Evolutionary conservation across 2,329 filamentous ascomycete species (phyloP).

Genomic region (Penicillium sp.): DNA sequence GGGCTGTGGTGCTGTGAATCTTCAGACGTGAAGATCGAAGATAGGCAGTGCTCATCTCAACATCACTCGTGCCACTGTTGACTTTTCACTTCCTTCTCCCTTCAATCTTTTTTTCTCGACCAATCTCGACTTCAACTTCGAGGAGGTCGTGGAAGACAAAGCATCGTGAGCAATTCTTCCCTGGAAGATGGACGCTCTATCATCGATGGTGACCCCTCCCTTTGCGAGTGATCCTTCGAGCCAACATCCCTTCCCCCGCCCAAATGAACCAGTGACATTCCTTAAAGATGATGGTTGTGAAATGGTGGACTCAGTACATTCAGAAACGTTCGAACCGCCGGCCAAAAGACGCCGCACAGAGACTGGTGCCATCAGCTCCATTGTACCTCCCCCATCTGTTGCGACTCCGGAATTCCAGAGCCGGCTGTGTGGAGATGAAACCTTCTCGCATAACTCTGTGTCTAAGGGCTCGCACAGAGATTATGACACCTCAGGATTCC

Average conservation of each 20-base stretch:
- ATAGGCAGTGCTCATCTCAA: too few relatives aligned
- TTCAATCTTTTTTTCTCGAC: too few relatives aligned
- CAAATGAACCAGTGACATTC: constrained; percentile 4
- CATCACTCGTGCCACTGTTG: too few relatives aligned
- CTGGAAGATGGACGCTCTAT: constrained; percentile 22
- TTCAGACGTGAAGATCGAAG: too few relatives aligned
- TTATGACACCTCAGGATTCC: constrained; percentile 5
- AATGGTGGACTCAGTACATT: not conserved
- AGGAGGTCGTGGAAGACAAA: not conserved
- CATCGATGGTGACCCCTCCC: constrained; percentile 16
- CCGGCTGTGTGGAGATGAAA: not conserved
- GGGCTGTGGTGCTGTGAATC: too few relatives aligned
- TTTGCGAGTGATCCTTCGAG: constrained; percentile 6
- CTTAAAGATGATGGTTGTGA: not conserved
- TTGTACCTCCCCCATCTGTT: constrained; percentile 2
- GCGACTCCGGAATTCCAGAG: not conserved
- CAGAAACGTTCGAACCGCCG: constrained; percentile 13
- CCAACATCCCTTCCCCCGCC: constrained; percentile 14
- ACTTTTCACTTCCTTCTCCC: too few relatives aligned
- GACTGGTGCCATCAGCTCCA: constrained; percentile 3
- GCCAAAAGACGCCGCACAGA: constrained; percentile 15
- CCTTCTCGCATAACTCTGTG: not conserved
- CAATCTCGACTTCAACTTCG: not conserved
- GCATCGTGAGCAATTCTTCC: not conserved
- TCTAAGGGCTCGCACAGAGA: constrained; percentile 11